phyloP scores from a whole-genome alignment of 192 early-diverging fungal species.

The Linnemannia hyalina region DNA sequence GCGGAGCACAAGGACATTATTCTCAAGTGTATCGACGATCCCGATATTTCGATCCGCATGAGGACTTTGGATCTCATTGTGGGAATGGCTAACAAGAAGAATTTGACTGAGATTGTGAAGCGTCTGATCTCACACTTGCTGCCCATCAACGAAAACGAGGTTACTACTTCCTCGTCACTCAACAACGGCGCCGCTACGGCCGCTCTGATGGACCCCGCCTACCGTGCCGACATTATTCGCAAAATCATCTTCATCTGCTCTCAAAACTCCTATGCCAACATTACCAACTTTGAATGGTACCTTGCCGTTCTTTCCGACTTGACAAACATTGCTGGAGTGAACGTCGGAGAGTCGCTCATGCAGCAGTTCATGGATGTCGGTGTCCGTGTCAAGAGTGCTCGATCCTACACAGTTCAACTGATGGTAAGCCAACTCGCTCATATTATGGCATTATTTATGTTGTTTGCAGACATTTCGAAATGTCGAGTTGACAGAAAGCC shows the following conservation, averaged over 20 bases:
- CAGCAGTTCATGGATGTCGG: conserved; percentile 90
- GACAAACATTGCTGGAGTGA: conserved; percentile 80
- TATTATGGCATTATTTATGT: background rate
- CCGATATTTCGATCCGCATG: conserved; percentile 92
- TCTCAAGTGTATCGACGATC: conserved; percentile 90
- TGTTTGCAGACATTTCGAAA: background rate
- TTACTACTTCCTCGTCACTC: conserved; percentile 3
- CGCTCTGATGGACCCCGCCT: conserved; percentile 71
- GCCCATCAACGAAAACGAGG: conserved; percentile 61
- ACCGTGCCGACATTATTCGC: conserved; percentile 85
- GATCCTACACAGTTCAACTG: conserved; percentile 79
- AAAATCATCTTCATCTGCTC: conserved; percentile 88
- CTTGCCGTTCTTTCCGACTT: conserved; percentile 85
- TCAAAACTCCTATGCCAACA: conserved; percentile 84
- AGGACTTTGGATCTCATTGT: conserved; percentile 89
- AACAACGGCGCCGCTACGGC: conserved; percentile 41
- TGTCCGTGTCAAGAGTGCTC: conserved; percentile 88
- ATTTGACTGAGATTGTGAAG: conserved; percentile 86
- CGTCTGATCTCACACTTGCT: conserved; percentile 84
- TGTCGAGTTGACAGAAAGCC: background rate
- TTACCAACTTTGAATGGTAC: conserved; percentile 98
- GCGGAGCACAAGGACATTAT: conserved; percentile 86
- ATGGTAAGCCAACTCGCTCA: conserved; percentile 65
- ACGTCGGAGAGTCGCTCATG: conserved; percentile 77
- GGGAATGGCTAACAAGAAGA: conserved; percentile 87